Conservation (phyloP, 139 green algal species). For the Picochlorum sp. region DNA sequence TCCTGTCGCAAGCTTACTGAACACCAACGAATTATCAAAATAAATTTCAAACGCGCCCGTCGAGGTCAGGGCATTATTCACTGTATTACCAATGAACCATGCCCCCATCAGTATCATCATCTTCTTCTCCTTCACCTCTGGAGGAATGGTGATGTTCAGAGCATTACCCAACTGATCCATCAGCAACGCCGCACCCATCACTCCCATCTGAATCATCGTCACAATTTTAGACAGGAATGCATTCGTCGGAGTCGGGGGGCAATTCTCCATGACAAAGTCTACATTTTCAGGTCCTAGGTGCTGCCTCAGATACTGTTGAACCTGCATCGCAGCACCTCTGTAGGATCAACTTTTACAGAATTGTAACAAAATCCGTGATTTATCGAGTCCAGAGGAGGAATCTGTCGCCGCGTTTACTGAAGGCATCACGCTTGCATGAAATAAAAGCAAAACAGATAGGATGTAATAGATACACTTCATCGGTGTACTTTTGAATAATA, state of each 20-base stretch:
- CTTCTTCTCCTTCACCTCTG: conserved; percentile 27
- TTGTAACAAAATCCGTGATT: conserved; percentile 32
- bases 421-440: too few species aligned
- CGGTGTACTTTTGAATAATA: too few species aligned
- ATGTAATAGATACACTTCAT: too few species aligned
- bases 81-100: conserved; percentile 55
- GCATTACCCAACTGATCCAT: conserved; percentile 35
- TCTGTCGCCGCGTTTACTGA: too few species aligned
- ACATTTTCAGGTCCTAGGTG: conserved; percentile 37
- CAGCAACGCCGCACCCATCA: conserved; percentile 27
- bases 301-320: conserved; percentile 35
- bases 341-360: conserved; percentile 60
- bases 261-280: conserved; percentile 36
- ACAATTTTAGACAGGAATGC: conserved; percentile 24
- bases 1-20: conserved; percentile 41
- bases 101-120: conserved; percentile 14
- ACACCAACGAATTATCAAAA: conserved; percentile 44
- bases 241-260: conserved; percentile 34
- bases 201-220: conserved; percentile 29
- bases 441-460: too few species aligned
- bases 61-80: conserved; percentile 36
- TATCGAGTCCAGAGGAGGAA: too few species aligned
- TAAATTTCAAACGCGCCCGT: conserved; percentile 69
- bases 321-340: conserved; percentile 58
- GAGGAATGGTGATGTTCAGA: conserved; percentile 27